Conservation (phyloP, 768 basidiomycete genomes). For the Ramaria rubella region DNA sequence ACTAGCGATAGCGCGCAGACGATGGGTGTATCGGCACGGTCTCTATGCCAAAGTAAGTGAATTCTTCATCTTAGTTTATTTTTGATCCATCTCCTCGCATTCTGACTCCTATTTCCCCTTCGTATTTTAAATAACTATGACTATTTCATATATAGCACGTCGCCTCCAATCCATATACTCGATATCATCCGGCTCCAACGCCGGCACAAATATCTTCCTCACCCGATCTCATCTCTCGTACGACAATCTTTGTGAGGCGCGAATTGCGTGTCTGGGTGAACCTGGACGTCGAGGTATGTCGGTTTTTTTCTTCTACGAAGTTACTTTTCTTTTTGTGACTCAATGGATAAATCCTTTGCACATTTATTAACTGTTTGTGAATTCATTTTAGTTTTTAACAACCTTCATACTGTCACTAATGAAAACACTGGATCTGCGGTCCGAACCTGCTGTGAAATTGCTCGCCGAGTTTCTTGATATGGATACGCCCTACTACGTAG, state of each 20-base stretch:
- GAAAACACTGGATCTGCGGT: conserved; percentile 89
- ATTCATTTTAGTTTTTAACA: conserved; percentile 65
- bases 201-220: conserved; percentile 79
- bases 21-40: conserved; percentile 74
- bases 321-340: not conserved
- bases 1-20: conserved; percentile 60
- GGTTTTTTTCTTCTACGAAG: not conserved
- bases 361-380: not conserved
- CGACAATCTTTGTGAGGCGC: conserved; percentile 73
- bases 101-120: conserved; percentile 8
- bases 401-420: conserved; percentile 85
- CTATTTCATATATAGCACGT: conserved; percentile 56
- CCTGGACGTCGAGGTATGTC: conserved; percentile 79
- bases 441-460: conserved; percentile 70
- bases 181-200: conserved; percentile 85
- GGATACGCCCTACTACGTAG: conserved; percentile 50
- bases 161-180: conserved; percentile 79
- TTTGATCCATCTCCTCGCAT: not conserved
- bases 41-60: conserved; percentile 79
- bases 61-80: not conserved
- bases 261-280: conserved; percentile 85
- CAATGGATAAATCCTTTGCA: not conserved
- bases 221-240: conserved; percentile 64
- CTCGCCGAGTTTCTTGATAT: conserved; percentile 87
- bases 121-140: conserved; percentile 9